Evolutionary conservation across 1,284 basidiomycete genomes (phyloP), one percentile per base, ranked within the genome.

Genomic region (Rhodotorula sp.): DNA sequence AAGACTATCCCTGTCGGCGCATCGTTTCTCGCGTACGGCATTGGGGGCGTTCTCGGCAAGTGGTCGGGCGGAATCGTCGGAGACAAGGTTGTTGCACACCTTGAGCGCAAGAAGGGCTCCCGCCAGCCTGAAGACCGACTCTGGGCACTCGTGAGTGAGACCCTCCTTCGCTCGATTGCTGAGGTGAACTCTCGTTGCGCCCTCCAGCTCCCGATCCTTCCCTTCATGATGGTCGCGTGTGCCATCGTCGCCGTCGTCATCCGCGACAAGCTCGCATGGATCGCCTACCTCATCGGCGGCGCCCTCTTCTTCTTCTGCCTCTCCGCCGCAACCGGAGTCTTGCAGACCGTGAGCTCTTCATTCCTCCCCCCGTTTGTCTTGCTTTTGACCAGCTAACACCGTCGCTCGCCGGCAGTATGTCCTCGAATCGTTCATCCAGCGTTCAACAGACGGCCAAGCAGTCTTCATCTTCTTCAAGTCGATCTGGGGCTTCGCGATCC

Each of bases 391-490:
- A 32, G 15, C 9, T n/a, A n/a, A 63, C 71, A 4, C 62, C 70
- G 9, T 70, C 73, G 66, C 71, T 46, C 27, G 75, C 27, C 71
- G 69, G 64, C 73, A 76, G 58, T 81, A 81, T 73, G 79, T 80
- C 36, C 73, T 80, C 67, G 81, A 81, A 69, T 71, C 70, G 47
- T 80, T 79, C 72, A 52, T 81, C 60, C 57, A 71, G 24, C 67
- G 74, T 48, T 74, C 76, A 0, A 79, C 79, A 67, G 78, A 79
- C 66, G 79, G 78, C 20, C 79, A 80, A 62, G 79, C 79, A 30
- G 77, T 78, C 46, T 81, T 80, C 74, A 78, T 78, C 67, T 80
- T 81, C 72, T 79, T 79, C 76, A 81, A 80, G 76, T 77, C 75
- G 65, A 75, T 78, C n/a, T 79, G 79, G 74, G 79, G 79, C 29